phyloP scores from a whole-genome alignment of 2,329 filamentous ascomycete species.

The Colletotrichum viniferum region DNA sequence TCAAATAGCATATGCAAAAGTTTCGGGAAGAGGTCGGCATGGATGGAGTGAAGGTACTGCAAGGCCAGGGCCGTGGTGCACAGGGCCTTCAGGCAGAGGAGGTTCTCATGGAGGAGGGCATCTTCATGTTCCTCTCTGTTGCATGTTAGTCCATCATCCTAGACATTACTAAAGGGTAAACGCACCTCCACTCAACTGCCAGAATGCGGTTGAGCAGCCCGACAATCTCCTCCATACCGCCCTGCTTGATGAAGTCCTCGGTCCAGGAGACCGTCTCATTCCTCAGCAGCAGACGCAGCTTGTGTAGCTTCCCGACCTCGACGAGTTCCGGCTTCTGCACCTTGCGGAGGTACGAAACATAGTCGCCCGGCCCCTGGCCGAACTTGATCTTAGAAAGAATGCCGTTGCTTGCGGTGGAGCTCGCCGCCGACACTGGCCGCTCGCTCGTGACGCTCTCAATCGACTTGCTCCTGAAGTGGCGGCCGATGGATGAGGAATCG shows the following conservation, averaged over 20 bases:
- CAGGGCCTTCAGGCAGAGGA: conserved; percentile 91
- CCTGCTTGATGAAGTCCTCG: conserved; percentile 85
- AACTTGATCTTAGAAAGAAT: conserved; percentile 74
- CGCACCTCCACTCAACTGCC: conserved; percentile 93
- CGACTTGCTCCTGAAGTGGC: conserved; percentile 74
- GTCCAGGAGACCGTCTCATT: conserved; percentile 98
- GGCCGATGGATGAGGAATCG: conserved; percentile 61
- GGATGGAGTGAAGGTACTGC: conserved; percentile 79
- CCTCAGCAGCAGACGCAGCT: conserved; percentile 83
- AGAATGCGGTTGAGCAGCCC: conserved; percentile 88
- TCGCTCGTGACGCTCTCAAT: conserved; percentile 71
- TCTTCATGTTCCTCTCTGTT: conserved; percentile 93
- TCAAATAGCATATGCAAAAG: conserved; percentile 91
- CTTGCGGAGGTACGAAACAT: conserved; percentile 83
- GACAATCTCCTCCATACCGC: conserved; percentile 92
- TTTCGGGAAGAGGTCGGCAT: conserved; percentile 82
- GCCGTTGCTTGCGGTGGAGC: conserved; percentile 58
- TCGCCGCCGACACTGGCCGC: conserved; percentile 54
- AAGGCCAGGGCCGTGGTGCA: conserved; percentile 90
- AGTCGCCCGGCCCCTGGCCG: conserved; percentile 78
- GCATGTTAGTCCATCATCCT: conserved; percentile 27
- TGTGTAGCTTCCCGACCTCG: conserved; percentile 95
- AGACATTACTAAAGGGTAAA: conserved; percentile 22
- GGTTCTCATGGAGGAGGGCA: conserved; percentile 85
- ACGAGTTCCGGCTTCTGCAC: conserved; percentile 81